Evolutionary conservation across 495 filamentous ascomycete genomes (phyloP), one percentile per base, ranked within the genome.

Genomic region (Bacidia rubella): DNA sequence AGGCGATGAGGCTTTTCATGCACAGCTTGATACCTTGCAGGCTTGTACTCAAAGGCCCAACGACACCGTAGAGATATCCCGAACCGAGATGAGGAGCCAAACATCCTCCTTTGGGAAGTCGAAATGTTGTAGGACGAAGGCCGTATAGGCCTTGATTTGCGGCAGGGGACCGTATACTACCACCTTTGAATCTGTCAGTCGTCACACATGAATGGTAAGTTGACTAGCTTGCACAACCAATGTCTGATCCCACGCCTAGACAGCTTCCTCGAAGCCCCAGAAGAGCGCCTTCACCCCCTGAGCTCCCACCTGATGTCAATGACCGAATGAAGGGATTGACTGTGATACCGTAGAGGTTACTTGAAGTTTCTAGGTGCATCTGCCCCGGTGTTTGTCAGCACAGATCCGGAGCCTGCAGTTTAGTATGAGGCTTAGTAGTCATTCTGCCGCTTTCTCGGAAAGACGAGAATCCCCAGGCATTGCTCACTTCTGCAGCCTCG

Each of bases 181-280:
- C 82, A 29, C 71, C 51, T 47, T 7, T 22, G 35, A 1, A 47
- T 2, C 17, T 23, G 24, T 4, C n/a, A 47, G 32, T 47, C 32
- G 12, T 15, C 32, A 49, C 7, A 11, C 20, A 12, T 5, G 35
- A 24, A 9, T 27, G 1, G 11, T 11, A 24, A 2, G 11, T 11
- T 2, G 1, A n/a, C 20, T 10, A 9, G 11, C 7, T 19, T 7
- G 1, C 3, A 29, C 3, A 1, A 19, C 76, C 83, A 42, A 87
- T 75, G 58, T 87, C 83, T 1, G 78, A 81, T 0, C 82, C 83
- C 40, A 87, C 78, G 0, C 83, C 83, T 0, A 86, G 63, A 25
- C 73, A 66, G 29, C 74, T 79, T 1, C 81, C 82, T 1, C 74
- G 62, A 1, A 78, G 63, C 0, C 70, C 78, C 32, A 85, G 55